Base-by-base conservation (phyloP, 768 basidiomycete species). In the Hericium rajendrae region DNA sequence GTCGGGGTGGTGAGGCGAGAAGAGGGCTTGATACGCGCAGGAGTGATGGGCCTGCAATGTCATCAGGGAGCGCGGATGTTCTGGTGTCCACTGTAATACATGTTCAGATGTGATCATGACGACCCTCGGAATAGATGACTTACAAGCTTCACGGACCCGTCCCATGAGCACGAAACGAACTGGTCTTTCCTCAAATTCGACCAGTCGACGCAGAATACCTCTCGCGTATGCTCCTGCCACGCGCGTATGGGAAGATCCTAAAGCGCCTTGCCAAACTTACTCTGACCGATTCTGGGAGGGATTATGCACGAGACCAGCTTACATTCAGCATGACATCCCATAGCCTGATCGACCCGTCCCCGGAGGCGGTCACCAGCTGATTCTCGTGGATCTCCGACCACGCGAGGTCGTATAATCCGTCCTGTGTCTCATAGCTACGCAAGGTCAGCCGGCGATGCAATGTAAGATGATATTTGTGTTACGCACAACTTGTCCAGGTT, bases 381-480 rank as follows among this genome's bases (percentile, higher is more conserved):
- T 95, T 93, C 73, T 95, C 94, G 70, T 97, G 91, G 37, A 84
- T 71, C 72, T 98, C 95, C 38, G 91, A 94, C 94, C 94, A 98
- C 0, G 94, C 92, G 51, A 93, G 74, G 66, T 94, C 93, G 68
- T 87, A 94, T 8, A 94, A 71, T 0, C 87, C 90, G 66, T 95
- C 94, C 69, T 93, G 91, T 0, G 91, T 85, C 68, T 94, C 91
- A 64, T 85, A 95, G 60, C 91, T 94, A 86, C 56, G 81, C 83
- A 67, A 49, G 66, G 71, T 59, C 40, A 20, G n/a, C 9, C n/a
- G 53, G n/a, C 16, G 13, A 37, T 6, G 38, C 8, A 8, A 6
- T n/a, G n/a, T 18, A 8, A 53, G 6, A 18, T 6, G 26, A 32
- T 32, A 32, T 32, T 4, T 32, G 32, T 32, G 16, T 18, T 18